A percentile compares a stretch with the other conserved stretches of the same genome.
phyloP scores from a whole-genome alignment of 2,329 filamentous ascomycete genomes.

The Fusarium sp. region DNA sequence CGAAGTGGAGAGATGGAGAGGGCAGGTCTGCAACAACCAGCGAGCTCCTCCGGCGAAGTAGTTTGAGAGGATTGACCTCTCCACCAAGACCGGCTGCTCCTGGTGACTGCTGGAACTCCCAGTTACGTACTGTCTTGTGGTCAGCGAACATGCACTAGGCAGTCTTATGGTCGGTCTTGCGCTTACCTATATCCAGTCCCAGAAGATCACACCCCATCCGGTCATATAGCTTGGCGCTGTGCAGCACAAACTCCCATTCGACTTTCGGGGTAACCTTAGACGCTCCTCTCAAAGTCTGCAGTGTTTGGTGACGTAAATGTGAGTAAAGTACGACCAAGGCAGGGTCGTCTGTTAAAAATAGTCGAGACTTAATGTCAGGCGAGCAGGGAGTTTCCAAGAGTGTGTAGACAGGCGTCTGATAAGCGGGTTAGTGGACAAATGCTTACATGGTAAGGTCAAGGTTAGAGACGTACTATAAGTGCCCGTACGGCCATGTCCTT shows the following conservation, averaged over 20 bases:
- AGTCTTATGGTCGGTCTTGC: slow-evolving; percentile 23
- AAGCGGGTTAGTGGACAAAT: slow-evolving; percentile 8
- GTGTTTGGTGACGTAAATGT: slow-evolving; percentile 82
- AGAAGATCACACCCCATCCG: slow-evolving; percentile 95
- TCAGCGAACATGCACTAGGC: slow-evolving; percentile 27
- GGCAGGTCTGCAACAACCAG: slow-evolving; percentile 83
- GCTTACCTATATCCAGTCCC: slow-evolving; percentile 82
- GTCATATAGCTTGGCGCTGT: slow-evolving; percentile 85
- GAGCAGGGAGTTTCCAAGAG: slow-evolving; percentile 77
- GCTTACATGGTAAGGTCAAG: background rate
- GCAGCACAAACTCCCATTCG: slow-evolving; percentile 90
- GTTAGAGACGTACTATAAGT: slow-evolving; percentile 74
- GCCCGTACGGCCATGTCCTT: slow-evolving; percentile 87
- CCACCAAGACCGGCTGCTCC: slow-evolving; percentile 55
- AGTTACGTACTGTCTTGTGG: slow-evolving; percentile 73
- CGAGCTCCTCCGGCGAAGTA: slow-evolving; percentile 79
- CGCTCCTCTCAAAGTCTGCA: slow-evolving; percentile 88
- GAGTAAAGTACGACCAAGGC: slow-evolving; percentile 88
- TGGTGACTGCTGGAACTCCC: slow-evolving; percentile 77
- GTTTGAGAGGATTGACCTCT: slow-evolving; percentile 72
- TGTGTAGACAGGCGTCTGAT: slow-evolving; percentile 80
- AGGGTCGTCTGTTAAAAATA: slow-evolving; percentile 91
- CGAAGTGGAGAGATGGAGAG: slow-evolving; percentile 55
- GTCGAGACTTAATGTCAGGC: slow-evolving; percentile 78
- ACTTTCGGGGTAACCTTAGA: slow-evolving; percentile 81